A percentile compares a stretch with the other conserved stretches of the same genome.
phyloP scores from a whole-genome alignment of 768 basidiomycete genomes.

The Lentinula raphanica region DNA sequence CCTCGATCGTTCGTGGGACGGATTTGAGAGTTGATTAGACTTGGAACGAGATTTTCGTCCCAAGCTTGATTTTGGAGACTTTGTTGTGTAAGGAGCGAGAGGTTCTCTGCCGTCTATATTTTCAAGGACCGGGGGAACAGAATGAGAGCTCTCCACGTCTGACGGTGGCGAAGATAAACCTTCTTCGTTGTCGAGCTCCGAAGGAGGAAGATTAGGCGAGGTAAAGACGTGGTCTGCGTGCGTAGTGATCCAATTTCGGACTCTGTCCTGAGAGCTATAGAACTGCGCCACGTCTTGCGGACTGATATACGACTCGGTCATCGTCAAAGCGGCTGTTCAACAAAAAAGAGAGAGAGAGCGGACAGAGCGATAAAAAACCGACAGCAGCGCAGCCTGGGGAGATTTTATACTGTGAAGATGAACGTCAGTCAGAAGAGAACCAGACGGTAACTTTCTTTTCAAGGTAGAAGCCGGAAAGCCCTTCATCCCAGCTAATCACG shows the following conservation, averaged over 20 bases:
- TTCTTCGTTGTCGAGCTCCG: slow-evolving; percentile 33
- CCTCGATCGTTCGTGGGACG: slow-evolving; percentile 31
- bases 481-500: slow-evolving; percentile 23
- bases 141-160: slow-evolving; percentile 44
- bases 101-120: slow-evolving; percentile 61
- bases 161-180: slow-evolving; percentile 38
- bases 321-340: slow-evolving; percentile 21
- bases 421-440: slow-evolving; percentile 2
- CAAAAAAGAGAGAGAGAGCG: slow-evolving; percentile 18
- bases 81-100: slow-evolving; percentile 49
- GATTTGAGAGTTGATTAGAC: slow-evolving; percentile 25
- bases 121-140: slow-evolving; percentile 70
- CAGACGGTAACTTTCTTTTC: not conserved
- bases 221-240: slow-evolving; percentile 37
- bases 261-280: slow-evolving; percentile 56
- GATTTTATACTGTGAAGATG: slow-evolving; percentile 27
- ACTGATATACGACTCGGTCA: slow-evolving; percentile 63
- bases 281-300: slow-evolving; percentile 56
- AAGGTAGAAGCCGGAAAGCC: not conserved
- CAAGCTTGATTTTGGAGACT: slow-evolving; percentile 18
- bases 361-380: slow-evolving; percentile 17
- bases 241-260: slow-evolving; percentile 57
- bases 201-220: slow-evolving; percentile 58
- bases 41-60: slow-evolving; percentile 21
- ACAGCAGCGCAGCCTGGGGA: slow-evolving; percentile 20